Evolutionary conservation across 2,329 filamentous ascomycete species (phyloP), one percentile per base, ranked within the genome.

Genomic region (Pseudocercospora cruenta): DNA sequence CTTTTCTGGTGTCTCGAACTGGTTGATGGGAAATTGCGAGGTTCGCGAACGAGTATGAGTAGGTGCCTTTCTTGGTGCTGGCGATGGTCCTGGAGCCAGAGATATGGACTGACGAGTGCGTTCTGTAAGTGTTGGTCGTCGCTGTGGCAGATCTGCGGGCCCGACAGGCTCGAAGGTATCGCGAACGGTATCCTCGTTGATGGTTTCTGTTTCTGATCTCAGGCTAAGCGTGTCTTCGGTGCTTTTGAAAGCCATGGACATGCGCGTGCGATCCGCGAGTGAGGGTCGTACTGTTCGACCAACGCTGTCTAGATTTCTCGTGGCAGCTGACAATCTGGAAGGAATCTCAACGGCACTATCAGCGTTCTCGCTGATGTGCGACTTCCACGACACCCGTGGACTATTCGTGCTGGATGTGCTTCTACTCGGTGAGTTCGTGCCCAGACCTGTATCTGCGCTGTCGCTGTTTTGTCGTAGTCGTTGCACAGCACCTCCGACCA

Each of bases 31-130:
- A 68, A 82, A 86, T 0, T 78, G 70, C 16, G 75, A 75, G 6
- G 73, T 75, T 21, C 70, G 72, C 0, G 77, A 73, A 12, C 76
- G 74, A 36, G 71, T 68, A 67, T 79, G 75, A 33, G 81, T 81
- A 19, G 26, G 76, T 65, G 14, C 67, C 67, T 33, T 65, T 65
- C 33, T 68, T 67, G 10, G 66, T 26, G 33, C 21, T 8, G 70
- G 65, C 53, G 70, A 43, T 2, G 73, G 69, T 1, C 77, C 65
- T 1, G 87, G 85, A 55, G 86, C 82, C 2, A 88, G 83, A 0
- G 89, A 87, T 88, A 97, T 94, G 19, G 92, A 93, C 62, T 93
- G 84, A 19, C 91, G 88, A 0, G 94, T 96, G 57, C 93, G 90
- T 74, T 96, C 93, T 3, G 90, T 86, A 0, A 95, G 84, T 0